Evolutionary conservation across 1,284 basidiomycete genomes (phyloP).

Genomic region (Trichosporon asahii): DNA sequence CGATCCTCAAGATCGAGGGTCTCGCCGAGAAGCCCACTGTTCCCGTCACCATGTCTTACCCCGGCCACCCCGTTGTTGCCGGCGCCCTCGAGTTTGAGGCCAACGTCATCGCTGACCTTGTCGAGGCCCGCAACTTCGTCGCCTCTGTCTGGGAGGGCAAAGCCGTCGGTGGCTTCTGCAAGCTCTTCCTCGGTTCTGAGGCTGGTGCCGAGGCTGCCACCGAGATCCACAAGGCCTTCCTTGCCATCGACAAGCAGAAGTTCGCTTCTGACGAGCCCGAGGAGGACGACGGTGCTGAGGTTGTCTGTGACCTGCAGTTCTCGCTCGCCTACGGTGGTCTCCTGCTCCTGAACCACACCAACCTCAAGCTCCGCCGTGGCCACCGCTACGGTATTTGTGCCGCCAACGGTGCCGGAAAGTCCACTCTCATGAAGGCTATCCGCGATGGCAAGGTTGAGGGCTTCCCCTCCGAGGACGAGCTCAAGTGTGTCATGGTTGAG

Average conservation of each 20-base stretch:
- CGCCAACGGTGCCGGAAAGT: slow-evolving; percentile 93
- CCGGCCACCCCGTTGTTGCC: slow-evolving; percentile 49
- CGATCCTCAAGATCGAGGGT: slow-evolving; percentile 61
- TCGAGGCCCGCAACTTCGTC: slow-evolving; percentile 64
- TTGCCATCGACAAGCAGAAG: slow-evolving; percentile 68
- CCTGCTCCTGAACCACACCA: slow-evolving; percentile 91
- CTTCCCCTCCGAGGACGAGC: slow-evolving; percentile 82
- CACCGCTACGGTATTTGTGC: slow-evolving; percentile 93
- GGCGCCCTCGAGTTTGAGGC: slow-evolving; percentile 66
- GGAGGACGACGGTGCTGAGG: slow-evolving; percentile 87
- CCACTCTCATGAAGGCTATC: slow-evolving; percentile 92
- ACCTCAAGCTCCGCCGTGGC: slow-evolving; percentile 83
- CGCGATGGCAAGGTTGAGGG: slow-evolving; percentile 93
- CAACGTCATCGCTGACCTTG: slow-evolving; percentile 70
- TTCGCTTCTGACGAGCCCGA: slow-evolving; percentile 60
- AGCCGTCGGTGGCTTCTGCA: slow-evolving; percentile 64
- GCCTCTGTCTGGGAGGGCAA: slow-evolving; percentile 71
- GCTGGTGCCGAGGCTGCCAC: slow-evolving; percentile 58
- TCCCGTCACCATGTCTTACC: slow-evolving; percentile 43
- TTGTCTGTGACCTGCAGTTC: slow-evolving; percentile 89
- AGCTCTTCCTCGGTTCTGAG: slow-evolving; percentile 51
- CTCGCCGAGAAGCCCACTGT: slow-evolving; percentile 53
- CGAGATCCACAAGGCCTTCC: slow-evolving; percentile 67
- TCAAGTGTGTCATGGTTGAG: slow-evolving; percentile 92
- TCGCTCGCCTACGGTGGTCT: slow-evolving; percentile 96